Conservation (phyloP, 1,284 basidiomycete species). For the Vanrija pseudolonga region DNA sequence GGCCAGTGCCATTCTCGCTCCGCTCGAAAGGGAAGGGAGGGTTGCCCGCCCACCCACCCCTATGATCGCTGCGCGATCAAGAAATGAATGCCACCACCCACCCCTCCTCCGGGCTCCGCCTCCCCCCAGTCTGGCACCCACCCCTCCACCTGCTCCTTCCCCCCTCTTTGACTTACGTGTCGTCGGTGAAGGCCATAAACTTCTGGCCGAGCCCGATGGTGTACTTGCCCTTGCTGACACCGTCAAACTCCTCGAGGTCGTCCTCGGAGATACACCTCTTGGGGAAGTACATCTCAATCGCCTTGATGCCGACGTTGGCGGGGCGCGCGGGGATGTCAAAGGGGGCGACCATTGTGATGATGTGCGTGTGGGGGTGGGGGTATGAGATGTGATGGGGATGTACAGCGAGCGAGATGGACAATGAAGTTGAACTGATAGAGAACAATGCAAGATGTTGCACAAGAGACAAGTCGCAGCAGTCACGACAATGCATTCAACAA, state of each 20-base stretch:
- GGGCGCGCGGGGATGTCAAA: conserved; percentile 59
- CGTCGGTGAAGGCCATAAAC: conserved; percentile 96
- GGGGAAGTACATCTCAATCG: conserved; percentile 90
- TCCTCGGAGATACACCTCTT: conserved; percentile 91
- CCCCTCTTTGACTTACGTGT: conserved; percentile 57
- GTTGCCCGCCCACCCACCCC: too few species aligned
- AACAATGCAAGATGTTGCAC: background rate
- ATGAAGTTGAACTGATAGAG: background rate
- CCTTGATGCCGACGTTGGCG: conserved; percentile 87
- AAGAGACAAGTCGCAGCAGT: background rate
- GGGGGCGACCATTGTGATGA: conserved; percentile 19
- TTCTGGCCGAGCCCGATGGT: conserved; percentile 98
- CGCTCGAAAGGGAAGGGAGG: too few species aligned
- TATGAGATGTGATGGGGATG: background rate
- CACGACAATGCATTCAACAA: background rate
- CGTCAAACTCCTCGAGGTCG: conserved; percentile 92
- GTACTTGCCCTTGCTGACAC: conserved; percentile 94
- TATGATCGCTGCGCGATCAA: too few species aligned
- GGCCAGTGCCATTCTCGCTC: too few species aligned
- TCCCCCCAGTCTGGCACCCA: background rate
- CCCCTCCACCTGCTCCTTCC: background rate
- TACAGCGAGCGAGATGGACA: background rate
- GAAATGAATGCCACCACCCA: too few species aligned
- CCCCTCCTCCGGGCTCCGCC: background rate
- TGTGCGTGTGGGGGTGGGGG: background rate